Evolutionary conservation across 495 filamentous ascomycete genomes (phyloP).

Genomic region (Lasiosphaeria hispida): DNA sequence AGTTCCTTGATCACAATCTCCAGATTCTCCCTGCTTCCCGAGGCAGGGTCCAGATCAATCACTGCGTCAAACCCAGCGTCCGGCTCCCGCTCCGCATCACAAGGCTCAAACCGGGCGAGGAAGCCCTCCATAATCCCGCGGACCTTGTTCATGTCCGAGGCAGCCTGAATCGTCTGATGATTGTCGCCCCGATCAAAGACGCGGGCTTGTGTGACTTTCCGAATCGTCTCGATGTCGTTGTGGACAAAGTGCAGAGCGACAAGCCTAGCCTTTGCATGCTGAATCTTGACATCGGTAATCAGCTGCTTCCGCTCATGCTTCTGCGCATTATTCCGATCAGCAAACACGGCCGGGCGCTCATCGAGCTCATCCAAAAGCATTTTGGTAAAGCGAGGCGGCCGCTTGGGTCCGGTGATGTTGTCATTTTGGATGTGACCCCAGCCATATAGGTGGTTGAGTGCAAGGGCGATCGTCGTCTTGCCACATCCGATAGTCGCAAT

Average conservation of each 20-base stretch:
- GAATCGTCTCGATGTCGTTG: slow-evolving; percentile 65
- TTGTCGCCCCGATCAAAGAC: slow-evolving; percentile 89
- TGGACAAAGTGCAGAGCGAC: slow-evolving; percentile 95
- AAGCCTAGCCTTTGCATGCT: slow-evolving; percentile 60
- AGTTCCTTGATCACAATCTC: slow-evolving; percentile 73
- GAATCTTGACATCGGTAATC: slow-evolving; percentile 68
- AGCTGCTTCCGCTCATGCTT: slow-evolving; percentile 82
- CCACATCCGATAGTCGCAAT: slow-evolving; percentile 93
- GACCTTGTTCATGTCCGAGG: slow-evolving; percentile 62
- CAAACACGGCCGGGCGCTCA: slow-evolving; percentile 69
- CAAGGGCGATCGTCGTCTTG: slow-evolving; percentile 89
- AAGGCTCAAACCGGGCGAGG: slow-evolving; percentile 75
- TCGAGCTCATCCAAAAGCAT: slow-evolving; percentile 60
- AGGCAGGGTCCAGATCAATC: slow-evolving; percentile 78
- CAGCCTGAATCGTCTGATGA: slow-evolving; percentile 94
- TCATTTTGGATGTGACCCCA: slow-evolving; percentile 98
- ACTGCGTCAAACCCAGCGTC: slow-evolving; percentile 77
- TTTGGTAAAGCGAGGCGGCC: slow-evolving; percentile 69
- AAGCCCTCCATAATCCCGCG: slow-evolving; percentile 95
- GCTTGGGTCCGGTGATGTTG: slow-evolving; percentile 77
- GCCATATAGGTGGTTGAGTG: slow-evolving; percentile 75
- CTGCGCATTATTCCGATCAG: slow-evolving; percentile 92
- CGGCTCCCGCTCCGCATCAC: slow-evolving; percentile 60
- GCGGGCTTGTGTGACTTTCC: slow-evolving; percentile 70
- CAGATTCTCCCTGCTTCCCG: slow-evolving; percentile 78